phyloP scores from a whole-genome alignment of 768 basidiomycete genomes.

The Chalciporus chontae region DNA sequence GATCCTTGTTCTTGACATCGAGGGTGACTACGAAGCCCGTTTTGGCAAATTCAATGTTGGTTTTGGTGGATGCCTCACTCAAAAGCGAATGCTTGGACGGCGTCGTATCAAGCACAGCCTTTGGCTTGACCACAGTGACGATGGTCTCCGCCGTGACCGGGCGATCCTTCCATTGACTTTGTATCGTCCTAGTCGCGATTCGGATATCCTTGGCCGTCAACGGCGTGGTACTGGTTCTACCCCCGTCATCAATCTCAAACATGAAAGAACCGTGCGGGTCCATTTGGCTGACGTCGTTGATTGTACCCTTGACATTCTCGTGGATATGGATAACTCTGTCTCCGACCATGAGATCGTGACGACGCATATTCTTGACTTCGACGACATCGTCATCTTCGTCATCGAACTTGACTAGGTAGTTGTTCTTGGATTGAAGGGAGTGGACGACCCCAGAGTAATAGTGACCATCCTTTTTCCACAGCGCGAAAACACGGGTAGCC shows the following conservation, averaged over 20 bases:
- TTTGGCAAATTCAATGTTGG: slow-evolving; percentile 39
- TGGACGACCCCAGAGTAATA: slow-evolving; percentile 62
- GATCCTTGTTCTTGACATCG: slow-evolving; percentile 34
- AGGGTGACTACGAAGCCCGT: slow-evolving; percentile 62
- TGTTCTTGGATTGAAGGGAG: slow-evolving; percentile 26
- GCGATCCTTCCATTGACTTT: slow-evolving; percentile 53
- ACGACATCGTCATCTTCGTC: slow-evolving; percentile 51
- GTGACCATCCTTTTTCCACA: slow-evolving; percentile 58
- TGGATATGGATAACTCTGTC: slow-evolving; percentile 51
- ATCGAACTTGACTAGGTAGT: slow-evolving; percentile 62
- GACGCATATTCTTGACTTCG: slow-evolving; percentile 51
- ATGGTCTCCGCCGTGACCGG: slow-evolving; percentile 40
- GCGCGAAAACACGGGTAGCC: slow-evolving; percentile 64
- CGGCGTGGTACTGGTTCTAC: slow-evolving; percentile 20
- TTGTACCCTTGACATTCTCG: slow-evolving; percentile 28
- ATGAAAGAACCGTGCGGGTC: slow-evolving; percentile 31
- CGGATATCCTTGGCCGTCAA: slow-evolving; percentile 40
- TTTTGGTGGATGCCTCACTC: slow-evolving; percentile 34
- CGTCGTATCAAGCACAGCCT: slow-evolving; percentile 36
- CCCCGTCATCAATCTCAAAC: slow-evolving; percentile 40
- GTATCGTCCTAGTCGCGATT: slow-evolving; percentile 50
- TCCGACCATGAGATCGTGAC: slow-evolving; percentile 44
- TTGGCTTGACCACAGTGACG: slow-evolving; percentile 39
- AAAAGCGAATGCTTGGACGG: slow-evolving; percentile 45
- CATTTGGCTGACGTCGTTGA: slow-evolving; percentile 29